Conservation (phyloP, 495 filamentous ascomycete genomes). For the Neurospora sp. region DNA sequence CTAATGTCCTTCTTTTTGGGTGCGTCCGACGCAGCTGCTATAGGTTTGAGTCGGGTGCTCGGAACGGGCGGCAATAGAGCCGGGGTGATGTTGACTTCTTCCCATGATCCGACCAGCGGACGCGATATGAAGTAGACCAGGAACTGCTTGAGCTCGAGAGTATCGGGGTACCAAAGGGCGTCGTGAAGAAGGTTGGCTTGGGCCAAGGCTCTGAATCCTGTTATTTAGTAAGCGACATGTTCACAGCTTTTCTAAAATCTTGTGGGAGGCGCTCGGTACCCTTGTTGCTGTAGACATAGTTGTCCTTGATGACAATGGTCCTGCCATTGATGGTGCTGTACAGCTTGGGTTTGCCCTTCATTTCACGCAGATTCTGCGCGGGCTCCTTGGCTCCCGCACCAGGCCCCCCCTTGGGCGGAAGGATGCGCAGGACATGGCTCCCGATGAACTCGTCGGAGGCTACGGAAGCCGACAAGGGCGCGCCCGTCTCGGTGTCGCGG, state of each 20-base stretch:
- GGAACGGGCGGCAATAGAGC: constrained; percentile 40
- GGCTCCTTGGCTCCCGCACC: constrained; percentile 56
- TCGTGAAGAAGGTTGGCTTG: constrained; percentile 86
- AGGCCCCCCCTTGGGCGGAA: constrained; percentile 42
- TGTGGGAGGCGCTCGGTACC: constrained; percentile 39
- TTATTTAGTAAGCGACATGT: neutral
- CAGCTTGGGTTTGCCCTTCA: constrained; percentile 84
- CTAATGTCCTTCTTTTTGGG: constrained; percentile 81
- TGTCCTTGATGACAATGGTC: constrained; percentile 90
- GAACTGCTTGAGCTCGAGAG: constrained; percentile 76
- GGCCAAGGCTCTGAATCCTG: constrained; percentile 85
- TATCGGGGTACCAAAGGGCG: constrained; percentile 77
- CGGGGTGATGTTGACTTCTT: constrained; percentile 56
- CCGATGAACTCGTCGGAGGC: constrained; percentile 87
- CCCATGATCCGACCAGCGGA: constrained; percentile 78
- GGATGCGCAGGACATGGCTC: constrained; percentile 90
- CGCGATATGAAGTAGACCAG: constrained; percentile 93
- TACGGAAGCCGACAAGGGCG: constrained; percentile 69
- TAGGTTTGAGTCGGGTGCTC: constrained; percentile 18
- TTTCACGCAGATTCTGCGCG: constrained; percentile 68
- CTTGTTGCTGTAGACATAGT: constrained; percentile 90
- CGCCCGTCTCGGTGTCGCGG: constrained; percentile 78
- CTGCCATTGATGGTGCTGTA: constrained; percentile 87
- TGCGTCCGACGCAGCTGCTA: constrained; percentile 26
- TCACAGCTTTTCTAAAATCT: no score